Evolutionary conservation across 345 rosid species (phyloP).

Genomic region (Eucalyptus pauciflora): DNA sequence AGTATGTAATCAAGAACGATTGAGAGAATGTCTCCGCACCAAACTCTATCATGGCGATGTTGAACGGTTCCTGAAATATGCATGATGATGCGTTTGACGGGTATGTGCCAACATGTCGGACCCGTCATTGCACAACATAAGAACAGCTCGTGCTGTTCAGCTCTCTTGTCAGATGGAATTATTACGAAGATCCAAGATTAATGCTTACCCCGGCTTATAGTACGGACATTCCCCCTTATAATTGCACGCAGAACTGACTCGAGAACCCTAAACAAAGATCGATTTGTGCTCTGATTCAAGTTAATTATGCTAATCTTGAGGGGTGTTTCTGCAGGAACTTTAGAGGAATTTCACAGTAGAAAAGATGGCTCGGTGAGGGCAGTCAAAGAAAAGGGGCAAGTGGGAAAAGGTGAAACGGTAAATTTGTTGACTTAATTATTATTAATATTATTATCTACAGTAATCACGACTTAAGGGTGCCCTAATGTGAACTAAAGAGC

Average conservation of each 20-base stretch:
- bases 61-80: not conserved
- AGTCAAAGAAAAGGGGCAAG: not conserved
- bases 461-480: not conserved
- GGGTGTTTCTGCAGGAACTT: not conserved
- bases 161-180: not conserved
- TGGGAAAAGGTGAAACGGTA: not conserved
- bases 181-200: not conserved
- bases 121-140: not conserved
- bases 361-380: not conserved
- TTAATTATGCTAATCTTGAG: not conserved
- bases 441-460: not conserved
- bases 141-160: not conserved
- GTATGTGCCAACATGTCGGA: constrained; percentile 19
- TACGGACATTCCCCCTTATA: not conserved
- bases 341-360: not conserved
- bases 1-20: not conserved
- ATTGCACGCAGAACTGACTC: not conserved
- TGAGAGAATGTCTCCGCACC: not conserved
- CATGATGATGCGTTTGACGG: constrained; percentile 13
- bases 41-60: not conserved
- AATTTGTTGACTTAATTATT: not conserved
- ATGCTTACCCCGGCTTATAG: not conserved
- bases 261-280: not conserved
- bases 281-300: not conserved
- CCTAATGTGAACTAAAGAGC: not conserved